Conservation (phyloP, 1,284 basidiomycete species). For the Puccinia sorghi region DNA sequence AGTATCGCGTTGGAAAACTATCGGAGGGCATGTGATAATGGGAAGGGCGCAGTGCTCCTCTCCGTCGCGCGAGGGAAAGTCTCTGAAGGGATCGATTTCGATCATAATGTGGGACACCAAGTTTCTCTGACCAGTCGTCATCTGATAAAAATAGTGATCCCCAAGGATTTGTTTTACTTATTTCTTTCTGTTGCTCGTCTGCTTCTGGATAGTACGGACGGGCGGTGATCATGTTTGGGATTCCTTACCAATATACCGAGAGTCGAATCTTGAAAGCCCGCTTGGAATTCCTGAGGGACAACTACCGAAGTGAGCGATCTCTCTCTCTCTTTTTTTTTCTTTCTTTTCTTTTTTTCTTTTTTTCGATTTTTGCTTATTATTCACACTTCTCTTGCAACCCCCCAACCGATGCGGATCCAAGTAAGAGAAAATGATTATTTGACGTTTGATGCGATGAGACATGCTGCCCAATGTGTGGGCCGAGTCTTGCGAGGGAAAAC, state of each 20-base stretch:
- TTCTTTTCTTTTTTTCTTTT: background rate
- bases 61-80: constrained; percentile 99
- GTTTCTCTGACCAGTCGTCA: background rate
- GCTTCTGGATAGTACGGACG: constrained; percentile 82
- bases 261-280: constrained; percentile 95
- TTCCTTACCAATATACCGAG: constrained; percentile 82
- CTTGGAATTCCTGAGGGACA: constrained; percentile 95
- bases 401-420: background rate
- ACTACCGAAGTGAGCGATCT: constrained; percentile 71
- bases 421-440: constrained; percentile 96
- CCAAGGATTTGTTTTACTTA: too few species aligned
- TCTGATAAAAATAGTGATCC: background rate
- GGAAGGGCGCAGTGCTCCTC: constrained; percentile 90
- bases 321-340: background rate
- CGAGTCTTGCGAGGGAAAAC: constrained; percentile 91
- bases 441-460: constrained; percentile 99
- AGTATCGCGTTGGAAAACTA: constrained; percentile 98
- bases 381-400: background rate
- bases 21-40: constrained; percentile 95
- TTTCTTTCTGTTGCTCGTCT: constrained; percentile 45
- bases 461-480: constrained; percentile 98
- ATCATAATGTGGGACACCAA: constrained; percentile 65
- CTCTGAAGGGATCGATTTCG: constrained; percentile 99
- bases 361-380: background rate
- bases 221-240: constrained; percentile 98